Conservation (phyloP, 208 protist genomes). For the Trypanosoma lewisi region DNA sequence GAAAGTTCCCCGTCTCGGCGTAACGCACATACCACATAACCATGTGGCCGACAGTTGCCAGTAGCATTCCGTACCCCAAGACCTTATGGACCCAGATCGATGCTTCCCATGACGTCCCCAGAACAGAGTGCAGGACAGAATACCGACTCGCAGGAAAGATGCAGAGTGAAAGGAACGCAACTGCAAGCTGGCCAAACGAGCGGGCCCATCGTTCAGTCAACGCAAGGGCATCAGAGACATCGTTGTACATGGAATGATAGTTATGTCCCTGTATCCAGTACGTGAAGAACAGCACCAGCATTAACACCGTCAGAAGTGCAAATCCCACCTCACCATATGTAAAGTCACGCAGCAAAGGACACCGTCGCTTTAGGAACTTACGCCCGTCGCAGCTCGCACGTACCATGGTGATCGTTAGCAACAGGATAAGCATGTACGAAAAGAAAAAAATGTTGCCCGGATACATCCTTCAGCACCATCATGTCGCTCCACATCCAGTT, state of each 20-base stretch:
- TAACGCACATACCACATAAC: constrained; percentile 26
- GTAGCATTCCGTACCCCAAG: constrained; percentile 32
- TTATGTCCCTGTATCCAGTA: constrained; percentile 73
- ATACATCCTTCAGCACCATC: constrained; percentile 50
- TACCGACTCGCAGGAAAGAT: constrained; percentile 51
- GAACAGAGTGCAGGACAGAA: constrained; percentile 43
- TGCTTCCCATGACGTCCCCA: constrained; percentile 54
- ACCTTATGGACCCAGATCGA: constrained; percentile 56
- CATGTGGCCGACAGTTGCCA: constrained; percentile 22
- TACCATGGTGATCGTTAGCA: constrained; percentile 29
- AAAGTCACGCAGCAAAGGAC: constrained; percentile 4
- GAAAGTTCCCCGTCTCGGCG: constrained; percentile 26
- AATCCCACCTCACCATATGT: constrained; percentile 31
- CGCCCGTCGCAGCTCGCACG: constrained; percentile 22
- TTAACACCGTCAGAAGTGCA: constrained; percentile 26
- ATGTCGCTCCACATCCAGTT: constrained; percentile 28
- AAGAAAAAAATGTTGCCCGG: constrained; percentile 71
- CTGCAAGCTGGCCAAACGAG: constrained; percentile 50
- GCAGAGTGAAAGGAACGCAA: constrained; percentile 54
- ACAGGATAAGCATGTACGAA: constrained; percentile 33
- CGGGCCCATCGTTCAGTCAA: constrained; percentile 40
- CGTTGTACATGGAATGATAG: constrained; percentile 31
- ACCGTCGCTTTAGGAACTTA: constrained; percentile 9
- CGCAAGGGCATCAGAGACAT: constrained; percentile 4
- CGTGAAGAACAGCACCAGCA: constrained; percentile 43